Evolutionary conservation across 768 basidiomycete genomes (phyloP), one percentile per base, ranked within the genome.

Genomic region (Epithele typhae): DNA sequence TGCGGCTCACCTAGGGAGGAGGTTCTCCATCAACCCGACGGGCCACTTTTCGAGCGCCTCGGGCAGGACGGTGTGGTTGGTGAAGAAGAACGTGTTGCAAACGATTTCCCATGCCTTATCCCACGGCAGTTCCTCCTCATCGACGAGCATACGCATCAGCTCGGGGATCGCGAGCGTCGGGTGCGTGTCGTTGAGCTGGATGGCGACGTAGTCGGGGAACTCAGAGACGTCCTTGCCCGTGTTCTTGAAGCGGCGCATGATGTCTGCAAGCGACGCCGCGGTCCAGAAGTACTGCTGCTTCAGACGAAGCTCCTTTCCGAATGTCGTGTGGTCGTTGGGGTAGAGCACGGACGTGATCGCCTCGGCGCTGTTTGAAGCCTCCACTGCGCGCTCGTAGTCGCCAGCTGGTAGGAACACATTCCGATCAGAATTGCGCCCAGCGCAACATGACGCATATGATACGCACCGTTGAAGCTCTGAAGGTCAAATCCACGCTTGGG

Each of bases 281-380:
- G 90, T 92, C 92, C 92, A 87, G 71, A 96, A 90, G 69, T 94
- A 94, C 70, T 99, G 95, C 58, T 97, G 95, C 72, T 95, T 94
- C 55, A 98, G 75, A 45, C 95, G 82, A 19, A 91, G 68, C 62
- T 91, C 89, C 59, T 91, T 91, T 46, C 90, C 90, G 47, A 87
- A 87, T 88, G 63, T 61, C 66, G 83, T 88, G 58, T 92, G 87
- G 62, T 97, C 95, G 62, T 96, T 95, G 22, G 95, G 96, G 68
- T 99, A 98, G 25, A 97, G 73, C 6, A 97, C 95, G 8, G 89
- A 82, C 3, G 94, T 97, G 62, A 99, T 96, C 27, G 89, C 91
- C 48, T 84, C 87, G 10, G 96, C 96, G 54, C 84, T 84, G 65
- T 93, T 92, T 25, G 86, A 88, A 1, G 89, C 77, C 56, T 87